These are phyloP conservation scores for Petunia axillaris DNA, from an alignment of 257 asterid genomes.

Conservation along the genomic window DNA sequence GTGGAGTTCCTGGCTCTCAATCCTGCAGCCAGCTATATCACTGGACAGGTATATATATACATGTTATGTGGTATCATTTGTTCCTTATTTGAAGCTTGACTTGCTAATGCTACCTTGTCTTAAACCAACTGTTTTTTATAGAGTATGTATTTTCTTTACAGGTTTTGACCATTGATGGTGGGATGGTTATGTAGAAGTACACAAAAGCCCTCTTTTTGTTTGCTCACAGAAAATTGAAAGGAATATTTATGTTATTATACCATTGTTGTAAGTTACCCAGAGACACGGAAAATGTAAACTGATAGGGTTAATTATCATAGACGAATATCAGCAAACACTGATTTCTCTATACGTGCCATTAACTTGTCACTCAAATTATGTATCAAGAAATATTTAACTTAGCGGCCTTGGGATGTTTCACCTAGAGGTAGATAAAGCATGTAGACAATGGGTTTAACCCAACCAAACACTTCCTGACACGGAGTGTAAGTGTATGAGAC, in stretches of 20 bases:
- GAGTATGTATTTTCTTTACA: conserved; percentile 31
- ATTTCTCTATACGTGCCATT: too few species aligned
- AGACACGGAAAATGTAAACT: too few species aligned
- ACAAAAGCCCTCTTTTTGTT: background rate
- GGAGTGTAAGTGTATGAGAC: too few species aligned
- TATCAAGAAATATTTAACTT: too few species aligned
- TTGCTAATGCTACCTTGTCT: background rate
- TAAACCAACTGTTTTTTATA: background rate
- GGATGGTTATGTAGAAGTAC: conserved; percentile 81
- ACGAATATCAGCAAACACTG: too few species aligned
- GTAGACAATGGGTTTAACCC: too few species aligned
- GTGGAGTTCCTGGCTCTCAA: conserved; percentile 50
- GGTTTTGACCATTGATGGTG: conserved; percentile 93
- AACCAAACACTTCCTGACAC: too few species aligned
- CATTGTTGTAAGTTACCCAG: background rate
- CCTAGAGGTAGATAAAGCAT: too few species aligned
- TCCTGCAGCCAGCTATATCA: conserved; percentile 82
- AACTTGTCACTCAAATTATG: too few species aligned
- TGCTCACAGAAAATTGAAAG: background rate
- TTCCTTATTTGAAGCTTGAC: background rate
- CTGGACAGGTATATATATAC: conserved; percentile 80
- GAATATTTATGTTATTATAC: background rate
- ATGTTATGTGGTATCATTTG: background rate
- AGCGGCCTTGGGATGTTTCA: too few species aligned
- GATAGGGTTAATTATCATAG: too few species aligned